Conservation (phyloP, 2,329 filamentous ascomycete species). For the Onygenales sp. region DNA sequence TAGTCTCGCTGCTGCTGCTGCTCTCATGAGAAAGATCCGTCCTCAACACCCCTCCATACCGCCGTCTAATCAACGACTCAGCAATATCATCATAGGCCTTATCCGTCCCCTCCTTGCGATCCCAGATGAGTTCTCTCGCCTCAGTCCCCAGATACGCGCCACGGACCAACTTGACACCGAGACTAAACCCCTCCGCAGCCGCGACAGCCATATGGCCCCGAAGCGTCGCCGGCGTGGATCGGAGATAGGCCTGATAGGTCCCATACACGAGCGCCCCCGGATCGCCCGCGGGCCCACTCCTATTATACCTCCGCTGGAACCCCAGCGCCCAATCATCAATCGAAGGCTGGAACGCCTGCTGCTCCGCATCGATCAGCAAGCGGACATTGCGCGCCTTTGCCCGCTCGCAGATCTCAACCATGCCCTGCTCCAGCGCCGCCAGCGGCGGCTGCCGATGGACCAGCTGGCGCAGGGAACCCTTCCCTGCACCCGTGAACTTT, state of each 20-base stretch:
- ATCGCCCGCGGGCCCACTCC: conserved; percentile 7
- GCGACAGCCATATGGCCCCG: conserved; percentile 53
- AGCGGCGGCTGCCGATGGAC: conserved; percentile 54
- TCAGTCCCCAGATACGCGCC: conserved; percentile 65
- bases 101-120: conserved; percentile 61
- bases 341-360: conserved; percentile 64
- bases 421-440: conserved; percentile 55
- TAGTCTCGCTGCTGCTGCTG: conserved; percentile 16
- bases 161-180: conserved; percentile 66
- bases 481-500: conserved; percentile 78
- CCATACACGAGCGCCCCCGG: conserved; percentile 60
- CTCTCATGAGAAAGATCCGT: conserved; percentile 10
- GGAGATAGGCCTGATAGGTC: conserved; percentile 69
- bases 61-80: conserved; percentile 52
- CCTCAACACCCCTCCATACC: conserved; percentile 46
- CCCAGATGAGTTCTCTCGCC: conserved; percentile 59
- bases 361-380: conserved; percentile 77
- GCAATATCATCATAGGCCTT: conserved; percentile 62
- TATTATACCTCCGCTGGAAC: conserved; percentile 68
- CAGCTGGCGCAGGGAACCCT: conserved; percentile 60
- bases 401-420: conserved; percentile 64
- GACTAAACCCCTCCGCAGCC: conserved; percentile 49
- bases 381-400: conserved; percentile 60
- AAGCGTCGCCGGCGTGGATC: conserved; percentile 49
- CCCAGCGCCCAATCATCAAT: conserved; percentile 73